Evolutionary conservation across 441 rosid genomes (phyloP).

Genomic region (Aquilaria agallochum): DNA sequence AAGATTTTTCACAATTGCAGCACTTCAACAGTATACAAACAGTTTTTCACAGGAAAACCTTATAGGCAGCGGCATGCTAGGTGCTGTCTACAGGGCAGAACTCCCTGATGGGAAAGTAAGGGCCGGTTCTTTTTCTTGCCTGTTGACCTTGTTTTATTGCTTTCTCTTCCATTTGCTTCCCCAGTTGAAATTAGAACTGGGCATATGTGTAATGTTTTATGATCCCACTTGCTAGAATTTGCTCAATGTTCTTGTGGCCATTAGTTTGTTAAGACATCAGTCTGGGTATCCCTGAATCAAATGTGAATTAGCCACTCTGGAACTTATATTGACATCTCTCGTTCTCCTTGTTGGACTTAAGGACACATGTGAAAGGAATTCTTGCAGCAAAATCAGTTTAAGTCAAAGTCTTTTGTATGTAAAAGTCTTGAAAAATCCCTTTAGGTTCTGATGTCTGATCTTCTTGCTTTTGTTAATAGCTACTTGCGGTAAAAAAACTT

Average conservation of each 20-base stretch:
- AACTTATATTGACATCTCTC: neutral
- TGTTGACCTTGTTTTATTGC: neutral
- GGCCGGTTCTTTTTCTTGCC: no score
- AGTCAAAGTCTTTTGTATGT: neutral
- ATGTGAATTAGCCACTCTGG: neutral
- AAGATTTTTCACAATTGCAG: conserved; percentile 77
- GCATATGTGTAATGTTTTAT: no score
- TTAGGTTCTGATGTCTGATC: conserved; percentile 10
- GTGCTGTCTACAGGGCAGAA: conserved; percentile 84
- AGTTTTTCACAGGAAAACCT: conserved; percentile 96
- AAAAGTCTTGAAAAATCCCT: conserved; percentile 1
- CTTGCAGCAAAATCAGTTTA: neutral
- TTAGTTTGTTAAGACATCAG: no score
- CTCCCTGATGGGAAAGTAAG: conserved; percentile 84
- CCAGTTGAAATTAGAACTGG: no score
- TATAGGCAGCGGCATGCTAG: conserved; percentile 91
- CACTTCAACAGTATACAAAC: conserved; percentile 92
- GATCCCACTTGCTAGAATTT: no score
- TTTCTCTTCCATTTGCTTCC: no score
- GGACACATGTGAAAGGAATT: neutral
- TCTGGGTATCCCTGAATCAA: no score
- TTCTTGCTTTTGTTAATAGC: conserved; percentile 39
- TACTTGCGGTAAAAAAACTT: conserved; percentile 90
- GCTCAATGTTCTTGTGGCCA: no score
- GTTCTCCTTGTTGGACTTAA: neutral